phyloP scores from a whole-genome alignment of 192 early-diverging fungal genomes.

The Physocladia obscura region DNA sequence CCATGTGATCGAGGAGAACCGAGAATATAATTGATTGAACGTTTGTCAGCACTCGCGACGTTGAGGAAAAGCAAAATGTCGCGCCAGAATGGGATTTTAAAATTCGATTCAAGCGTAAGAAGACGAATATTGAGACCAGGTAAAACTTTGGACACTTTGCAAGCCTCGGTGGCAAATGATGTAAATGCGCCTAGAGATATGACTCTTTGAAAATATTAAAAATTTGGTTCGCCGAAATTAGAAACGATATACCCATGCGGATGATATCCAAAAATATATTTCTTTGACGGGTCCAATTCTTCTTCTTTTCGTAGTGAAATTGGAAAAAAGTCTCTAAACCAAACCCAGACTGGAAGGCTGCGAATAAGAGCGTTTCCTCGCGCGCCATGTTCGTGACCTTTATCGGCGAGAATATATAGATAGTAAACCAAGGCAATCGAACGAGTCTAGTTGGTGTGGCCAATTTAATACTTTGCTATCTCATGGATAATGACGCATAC shows the following conservation, averaged over 20 bases:
- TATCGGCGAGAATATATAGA: conserved; percentile 74
- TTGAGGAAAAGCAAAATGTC: conserved; percentile 77
- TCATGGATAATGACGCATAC: not conserved
- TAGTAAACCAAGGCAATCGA: conserved; percentile 64
- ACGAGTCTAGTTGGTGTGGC: conserved; percentile 8
- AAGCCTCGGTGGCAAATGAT: conserved; percentile 81
- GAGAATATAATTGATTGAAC: conserved; percentile 77
- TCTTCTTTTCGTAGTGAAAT: conserved; percentile 75
- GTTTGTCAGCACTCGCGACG: conserved; percentile 71
- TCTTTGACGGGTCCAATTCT: conserved; percentile 77
- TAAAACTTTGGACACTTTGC: conserved; percentile 69
- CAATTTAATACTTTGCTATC: conserved; percentile 35
- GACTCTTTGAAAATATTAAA: no score
- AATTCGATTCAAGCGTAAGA: conserved; percentile 81
- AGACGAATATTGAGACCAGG: conserved; percentile 78
- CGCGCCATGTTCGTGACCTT: conserved; percentile 76
- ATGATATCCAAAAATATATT: conserved; percentile 92
- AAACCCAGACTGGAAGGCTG: conserved; percentile 66
- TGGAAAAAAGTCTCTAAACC: conserved; percentile 81
- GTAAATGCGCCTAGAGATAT: conserved; percentile 79
- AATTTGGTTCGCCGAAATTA: no score
- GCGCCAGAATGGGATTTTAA: conserved; percentile 81
- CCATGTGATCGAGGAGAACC: conserved; percentile 38
- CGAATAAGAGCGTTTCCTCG: conserved; percentile 55
- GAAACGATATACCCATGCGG: conserved; percentile 66